These are phyloP conservation scores for Aspergillus pseudotamarii DNA, from an alignment of 2,329 filamentous ascomycete genomes.

Conservation along the genomic window DNA sequence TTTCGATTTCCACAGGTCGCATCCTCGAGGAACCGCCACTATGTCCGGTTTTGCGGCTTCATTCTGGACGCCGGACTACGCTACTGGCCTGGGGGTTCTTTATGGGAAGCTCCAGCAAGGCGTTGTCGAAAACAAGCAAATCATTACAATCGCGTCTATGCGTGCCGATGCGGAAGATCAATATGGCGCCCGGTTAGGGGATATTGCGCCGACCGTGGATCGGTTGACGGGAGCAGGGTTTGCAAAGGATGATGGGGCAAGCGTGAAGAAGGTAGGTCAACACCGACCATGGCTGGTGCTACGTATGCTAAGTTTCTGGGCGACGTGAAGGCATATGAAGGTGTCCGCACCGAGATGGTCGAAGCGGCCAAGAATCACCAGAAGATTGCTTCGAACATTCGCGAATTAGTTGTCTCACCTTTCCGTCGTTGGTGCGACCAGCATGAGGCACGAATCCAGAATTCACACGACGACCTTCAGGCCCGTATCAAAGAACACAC, in stretches of 20 bases:
- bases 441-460: constrained; percentile 86
- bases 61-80: constrained; percentile 98
- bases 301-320: not conserved
- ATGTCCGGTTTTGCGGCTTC: constrained; percentile 93
- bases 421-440: constrained; percentile 96
- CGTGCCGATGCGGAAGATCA: constrained; percentile 93
- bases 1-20: constrained; percentile 8
- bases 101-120: constrained; percentile 98
- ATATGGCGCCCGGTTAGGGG: constrained; percentile 78
- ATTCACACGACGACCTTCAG: constrained; percentile 93
- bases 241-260: constrained; percentile 88
- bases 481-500: constrained; percentile 88
- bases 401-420: constrained; percentile 90
- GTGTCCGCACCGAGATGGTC: constrained; percentile 88
- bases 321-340: constrained; percentile 77
- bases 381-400: constrained; percentile 95
- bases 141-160: constrained; percentile 87
- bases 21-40: constrained; percentile 36
- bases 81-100: constrained; percentile 89
- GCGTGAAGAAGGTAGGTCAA: constrained; percentile 78
- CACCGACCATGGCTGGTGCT: not conserved
- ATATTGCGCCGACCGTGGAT: constrained; percentile 81
- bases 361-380: constrained; percentile 86
- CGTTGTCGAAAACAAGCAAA: constrained; percentile 90
- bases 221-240: constrained; percentile 78